Evolutionary conservation across 139 green algal species (phyloP).

Genomic region (Ulvella scutata): DNA sequence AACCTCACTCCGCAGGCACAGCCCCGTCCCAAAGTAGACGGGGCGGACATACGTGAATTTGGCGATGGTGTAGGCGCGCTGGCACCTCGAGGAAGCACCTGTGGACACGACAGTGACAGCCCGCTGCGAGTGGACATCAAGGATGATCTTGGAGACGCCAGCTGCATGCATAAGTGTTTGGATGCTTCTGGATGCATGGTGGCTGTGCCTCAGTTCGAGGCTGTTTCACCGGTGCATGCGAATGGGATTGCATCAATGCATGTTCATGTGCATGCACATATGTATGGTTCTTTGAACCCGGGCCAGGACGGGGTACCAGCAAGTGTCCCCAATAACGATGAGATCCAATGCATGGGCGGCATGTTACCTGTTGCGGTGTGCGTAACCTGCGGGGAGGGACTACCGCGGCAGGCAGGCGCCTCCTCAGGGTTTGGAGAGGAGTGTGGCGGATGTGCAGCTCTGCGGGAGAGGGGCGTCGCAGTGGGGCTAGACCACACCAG

Average conservation of each 20-base stretch:
- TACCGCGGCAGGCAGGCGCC: no score
- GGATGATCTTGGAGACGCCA: no score
- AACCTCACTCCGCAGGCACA: neutral
- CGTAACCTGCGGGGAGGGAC: neutral
- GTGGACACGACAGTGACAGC: no score
- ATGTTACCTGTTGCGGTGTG: neutral
- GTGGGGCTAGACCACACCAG: neutral
- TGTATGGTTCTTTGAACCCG: neutral
- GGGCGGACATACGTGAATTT: neutral
- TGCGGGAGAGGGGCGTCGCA: neutral
- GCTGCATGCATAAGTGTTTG: no score
- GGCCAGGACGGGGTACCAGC: no score
- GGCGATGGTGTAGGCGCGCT: neutral
- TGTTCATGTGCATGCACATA: neutral
- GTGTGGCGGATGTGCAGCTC: neutral
- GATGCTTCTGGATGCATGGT: no score
- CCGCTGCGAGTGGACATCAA: no score
- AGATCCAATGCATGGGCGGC: neutral
- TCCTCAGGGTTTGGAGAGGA: neutral
- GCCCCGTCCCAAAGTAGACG: neutral
- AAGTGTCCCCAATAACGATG: no score
- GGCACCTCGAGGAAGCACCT: neutral
- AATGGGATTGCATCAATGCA: neutral
- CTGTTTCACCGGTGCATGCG: no score
- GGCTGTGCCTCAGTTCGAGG: no score